phyloP scores from a whole-genome alignment of 1,284 basidiomycete genomes.

The Ganoderma boninense region DNA sequence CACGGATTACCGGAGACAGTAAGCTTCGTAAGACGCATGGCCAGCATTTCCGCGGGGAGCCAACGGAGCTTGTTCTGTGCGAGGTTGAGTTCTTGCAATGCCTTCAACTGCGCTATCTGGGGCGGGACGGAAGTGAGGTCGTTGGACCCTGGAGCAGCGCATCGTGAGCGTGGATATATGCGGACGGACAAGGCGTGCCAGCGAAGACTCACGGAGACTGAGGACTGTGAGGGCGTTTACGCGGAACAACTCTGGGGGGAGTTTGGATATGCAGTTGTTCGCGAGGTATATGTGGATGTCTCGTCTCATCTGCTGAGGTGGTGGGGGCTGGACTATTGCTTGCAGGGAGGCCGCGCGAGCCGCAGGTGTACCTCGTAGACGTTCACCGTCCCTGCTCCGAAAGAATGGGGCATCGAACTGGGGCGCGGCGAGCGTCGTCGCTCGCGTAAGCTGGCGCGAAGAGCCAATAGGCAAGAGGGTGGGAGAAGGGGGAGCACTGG shows the following conservation, averaged over 20 bases:
- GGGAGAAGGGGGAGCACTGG: slow-evolving; percentile 26
- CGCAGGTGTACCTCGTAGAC: slow-evolving; percentile 24
- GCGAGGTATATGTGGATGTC: slow-evolving; percentile 34
- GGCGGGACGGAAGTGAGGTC: slow-evolving; percentile 66
- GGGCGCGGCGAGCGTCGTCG: slow-evolving; percentile 27
- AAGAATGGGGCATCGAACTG: slow-evolving; percentile 27
- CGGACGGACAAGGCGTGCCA: not conserved
- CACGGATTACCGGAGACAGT: slow-evolving; percentile 67
- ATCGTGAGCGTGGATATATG: not conserved
- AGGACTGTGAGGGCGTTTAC: slow-evolving; percentile 62
- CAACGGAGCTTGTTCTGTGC: slow-evolving; percentile 65
- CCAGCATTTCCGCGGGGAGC: slow-evolving; percentile 71
- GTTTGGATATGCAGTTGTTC: slow-evolving; percentile 53
- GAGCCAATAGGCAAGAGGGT: slow-evolving; percentile 16
- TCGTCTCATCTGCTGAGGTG: not conserved
- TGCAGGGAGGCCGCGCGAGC: slow-evolving; percentile 28
- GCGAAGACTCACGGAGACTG: slow-evolving; percentile 56
- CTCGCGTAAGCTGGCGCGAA: slow-evolving; percentile 17
- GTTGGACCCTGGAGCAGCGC: slow-evolving; percentile 58
- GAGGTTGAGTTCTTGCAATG: slow-evolving; percentile 68
- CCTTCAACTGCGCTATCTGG: slow-evolving; percentile 62
- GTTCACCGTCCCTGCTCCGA: slow-evolving; percentile 23
- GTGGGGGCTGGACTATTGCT: slow-evolving; percentile 12
- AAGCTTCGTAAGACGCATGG: slow-evolving; percentile 58
- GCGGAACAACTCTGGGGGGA: slow-evolving; percentile 62